Percentiles rank a stretch among this genome's conserved stretches.
phyloP scores from a whole-genome alignment of 768 basidiomycete species.

The Pholiota microspora region DNA sequence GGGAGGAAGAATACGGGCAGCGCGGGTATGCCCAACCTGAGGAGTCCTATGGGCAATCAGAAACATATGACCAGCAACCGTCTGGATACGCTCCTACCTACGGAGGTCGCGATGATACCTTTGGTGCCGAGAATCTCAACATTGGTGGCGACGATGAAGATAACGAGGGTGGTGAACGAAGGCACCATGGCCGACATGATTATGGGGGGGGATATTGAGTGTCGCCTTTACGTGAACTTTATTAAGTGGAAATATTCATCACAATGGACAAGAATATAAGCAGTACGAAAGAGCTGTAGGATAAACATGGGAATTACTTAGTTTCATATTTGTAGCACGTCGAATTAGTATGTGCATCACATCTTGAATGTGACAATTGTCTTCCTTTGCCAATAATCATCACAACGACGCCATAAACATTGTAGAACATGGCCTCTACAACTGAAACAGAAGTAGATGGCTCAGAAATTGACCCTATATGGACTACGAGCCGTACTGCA shows the following conservation, averaged over 20 bases:
- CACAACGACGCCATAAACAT: slow-evolving; percentile 5
- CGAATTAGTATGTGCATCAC: background rate
- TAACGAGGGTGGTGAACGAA: slow-evolving; percentile 23
- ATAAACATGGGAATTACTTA: too few relatives aligned
- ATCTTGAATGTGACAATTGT: background rate
- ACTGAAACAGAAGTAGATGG: slow-evolving; percentile 32
- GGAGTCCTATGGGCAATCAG: background rate
- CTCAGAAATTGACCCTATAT: slow-evolving; percentile 71
- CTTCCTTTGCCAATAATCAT: slow-evolving; percentile 10
- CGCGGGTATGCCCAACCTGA: slow-evolving; percentile 14
- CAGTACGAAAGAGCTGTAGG: too few relatives aligned
- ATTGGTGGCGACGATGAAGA: slow-evolving; percentile 19
- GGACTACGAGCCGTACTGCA: slow-evolving; percentile 78
- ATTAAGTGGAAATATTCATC: too few relatives aligned
- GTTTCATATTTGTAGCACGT: background rate
- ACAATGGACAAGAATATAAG: too few relatives aligned
- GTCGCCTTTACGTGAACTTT: background rate
- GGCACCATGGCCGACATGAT: slow-evolving; percentile 2
- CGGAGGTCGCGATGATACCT: slow-evolving; percentile 41
- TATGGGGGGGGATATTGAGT: background rate
- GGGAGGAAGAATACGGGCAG: background rate
- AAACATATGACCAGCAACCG: slow-evolving; percentile 17
- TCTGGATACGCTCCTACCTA: slow-evolving; percentile 28
- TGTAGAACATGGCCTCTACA: slow-evolving; percentile 23
- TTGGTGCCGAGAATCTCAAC: slow-evolving; percentile 49